phyloP scores from a whole-genome alignment of 257 asterid species.

The Vinca minor region DNA sequence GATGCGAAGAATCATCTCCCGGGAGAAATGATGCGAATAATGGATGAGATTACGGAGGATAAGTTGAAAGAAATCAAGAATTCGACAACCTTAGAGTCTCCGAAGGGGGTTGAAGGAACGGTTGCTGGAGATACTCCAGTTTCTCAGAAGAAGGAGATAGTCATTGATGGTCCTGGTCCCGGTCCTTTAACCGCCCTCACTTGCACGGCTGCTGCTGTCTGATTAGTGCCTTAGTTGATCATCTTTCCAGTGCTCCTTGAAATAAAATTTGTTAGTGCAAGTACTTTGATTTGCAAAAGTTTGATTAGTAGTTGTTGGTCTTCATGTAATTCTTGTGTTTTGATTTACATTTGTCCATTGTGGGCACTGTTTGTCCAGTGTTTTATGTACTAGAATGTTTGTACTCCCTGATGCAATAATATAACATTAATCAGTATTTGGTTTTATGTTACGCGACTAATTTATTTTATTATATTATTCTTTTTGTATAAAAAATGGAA shows the following conservation, averaged over 20 bases:
- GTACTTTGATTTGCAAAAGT: no score
- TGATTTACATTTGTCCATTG: not conserved
- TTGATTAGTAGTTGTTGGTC: not conserved
- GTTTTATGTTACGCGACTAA: no score
- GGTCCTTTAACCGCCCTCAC: not conserved
- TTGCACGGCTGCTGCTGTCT: not conserved
- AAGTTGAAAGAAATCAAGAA: constrained; percentile 9
- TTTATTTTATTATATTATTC: no score
- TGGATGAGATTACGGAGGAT: constrained; percentile 19
- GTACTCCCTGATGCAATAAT: no score
- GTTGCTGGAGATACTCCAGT: not conserved
- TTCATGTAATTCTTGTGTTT: not conserved
- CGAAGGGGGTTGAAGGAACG: not conserved
- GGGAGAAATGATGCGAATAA: constrained; percentile 15
- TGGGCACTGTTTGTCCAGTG: not conserved
- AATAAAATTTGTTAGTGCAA: no score
- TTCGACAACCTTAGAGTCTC: not conserved
- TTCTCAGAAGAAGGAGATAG: not conserved
- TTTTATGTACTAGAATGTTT: no score
- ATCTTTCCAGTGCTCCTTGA: not conserved
- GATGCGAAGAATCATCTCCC: constrained; percentile 24
- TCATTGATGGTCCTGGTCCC: not conserved
- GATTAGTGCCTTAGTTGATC: not conserved
- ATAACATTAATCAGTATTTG: no score
- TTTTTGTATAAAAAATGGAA: no score